phyloP scores from a whole-genome alignment of 2,329 filamentous ascomycete genomes.

The Aspergillus quadrilineatus region DNA sequence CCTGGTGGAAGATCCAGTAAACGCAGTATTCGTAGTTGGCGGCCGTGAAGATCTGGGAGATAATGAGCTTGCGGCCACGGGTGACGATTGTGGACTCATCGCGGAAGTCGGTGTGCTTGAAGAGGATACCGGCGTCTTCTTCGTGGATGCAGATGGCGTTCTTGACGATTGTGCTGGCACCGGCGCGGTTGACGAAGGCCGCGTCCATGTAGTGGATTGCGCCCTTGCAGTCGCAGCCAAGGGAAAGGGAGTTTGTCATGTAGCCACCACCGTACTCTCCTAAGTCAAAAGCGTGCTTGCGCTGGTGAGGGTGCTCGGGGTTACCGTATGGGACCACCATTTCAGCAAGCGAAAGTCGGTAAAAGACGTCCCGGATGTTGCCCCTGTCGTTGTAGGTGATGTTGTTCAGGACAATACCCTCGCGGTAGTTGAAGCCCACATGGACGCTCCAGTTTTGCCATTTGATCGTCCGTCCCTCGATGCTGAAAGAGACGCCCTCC shows the following conservation, averaged over 20 bases:
- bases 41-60: conserved; percentile 91
- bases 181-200: conserved; percentile 74
- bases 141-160: conserved; percentile 96
- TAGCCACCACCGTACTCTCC: conserved; percentile 50
- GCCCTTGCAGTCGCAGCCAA: conserved; percentile 46
- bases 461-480: conserved; percentile 70
- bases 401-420: conserved; percentile 87
- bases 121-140: conserved; percentile 85
- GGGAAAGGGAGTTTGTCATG: conserved; percentile 49
- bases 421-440: conserved; percentile 91
- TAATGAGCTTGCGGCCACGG: conserved; percentile 77
- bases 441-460: conserved; percentile 97
- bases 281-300: conserved; percentile 50
- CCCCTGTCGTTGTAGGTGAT: conserved; percentile 87
- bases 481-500: conserved; percentile 80
- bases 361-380: conserved; percentile 74
- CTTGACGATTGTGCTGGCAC: conserved; percentile 77
- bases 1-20: conserved; percentile 89
- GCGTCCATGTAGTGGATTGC: conserved; percentile 90
- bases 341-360: conserved; percentile 82
- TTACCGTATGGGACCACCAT: conserved; percentile 63
- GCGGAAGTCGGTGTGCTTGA: conserved; percentile 93
- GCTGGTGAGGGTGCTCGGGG: conserved; percentile 50
- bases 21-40: conserved; percentile 93
- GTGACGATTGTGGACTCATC: conserved; percentile 86